A percentile compares a stretch with the other conserved stretches of the same genome.
Evolutionary conservation across 2,329 filamentous ascomycete species (phyloP).

Genomic region (Alternaria viburni): DNA sequence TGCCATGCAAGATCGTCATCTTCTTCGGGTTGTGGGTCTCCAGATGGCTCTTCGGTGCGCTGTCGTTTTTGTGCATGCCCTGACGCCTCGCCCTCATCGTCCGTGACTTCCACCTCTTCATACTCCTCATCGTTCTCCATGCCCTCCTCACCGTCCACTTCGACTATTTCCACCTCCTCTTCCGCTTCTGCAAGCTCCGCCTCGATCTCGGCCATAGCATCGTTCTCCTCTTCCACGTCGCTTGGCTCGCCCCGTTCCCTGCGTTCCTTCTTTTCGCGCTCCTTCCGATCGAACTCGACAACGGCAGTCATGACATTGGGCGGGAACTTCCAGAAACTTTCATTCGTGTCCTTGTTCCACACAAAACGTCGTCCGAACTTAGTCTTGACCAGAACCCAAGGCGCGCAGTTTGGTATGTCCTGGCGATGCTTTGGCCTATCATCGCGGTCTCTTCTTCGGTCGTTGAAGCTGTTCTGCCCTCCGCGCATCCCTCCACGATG

Average conservation of each 20-base stretch:
- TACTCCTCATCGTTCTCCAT: conserved; percentile 72
- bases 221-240: conserved; percentile 36
- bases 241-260: conserved; percentile 54
- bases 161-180: conserved; percentile 40
- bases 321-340: conserved; percentile 95
- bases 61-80: conserved; percentile 57
- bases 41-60: conserved; percentile 54
- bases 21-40: conserved; percentile 69
- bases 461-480: conserved; percentile 62
- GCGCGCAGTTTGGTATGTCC: conserved; percentile 78
- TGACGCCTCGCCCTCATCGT: conserved; percentile 56
- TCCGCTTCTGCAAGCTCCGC: conserved; percentile 39
- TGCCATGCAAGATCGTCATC: conserved; percentile 96
- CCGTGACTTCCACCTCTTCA: conserved; percentile 77
- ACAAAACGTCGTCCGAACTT: conserved; percentile 89
- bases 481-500: conserved; percentile 49
- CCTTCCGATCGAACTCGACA: conserved; percentile 70
- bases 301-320: conserved; percentile 80
- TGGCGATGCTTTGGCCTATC: conserved; percentile 85
- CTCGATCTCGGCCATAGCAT: conserved; percentile 43
- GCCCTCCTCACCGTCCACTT: conserved; percentile 47
- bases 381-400: conserved; percentile 93
- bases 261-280: conserved; percentile 70
- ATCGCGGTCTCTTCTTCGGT: conserved; percentile 69
- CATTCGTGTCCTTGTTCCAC: conserved; percentile 82